These are phyloP conservation scores for Lotus japonicus DNA, from an alignment of 306 rosid species.

Conservation along the genomic window DNA sequence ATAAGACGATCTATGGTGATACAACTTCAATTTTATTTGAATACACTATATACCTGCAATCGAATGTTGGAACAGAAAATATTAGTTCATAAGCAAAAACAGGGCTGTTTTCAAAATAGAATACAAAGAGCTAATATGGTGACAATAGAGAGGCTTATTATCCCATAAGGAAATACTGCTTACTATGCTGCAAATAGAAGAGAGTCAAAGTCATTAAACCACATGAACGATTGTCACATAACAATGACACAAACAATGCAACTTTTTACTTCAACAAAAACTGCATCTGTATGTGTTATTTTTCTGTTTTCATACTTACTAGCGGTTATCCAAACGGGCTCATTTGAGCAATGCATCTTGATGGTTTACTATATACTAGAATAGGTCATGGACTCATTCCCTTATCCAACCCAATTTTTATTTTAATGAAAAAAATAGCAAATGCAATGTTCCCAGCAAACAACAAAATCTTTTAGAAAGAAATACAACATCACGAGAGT, in stretches of 20 bases:
- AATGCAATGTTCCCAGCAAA: background rate
- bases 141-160: too few relatives aligned
- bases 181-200: conserved; percentile 18
- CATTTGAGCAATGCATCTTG: too few relatives aligned
- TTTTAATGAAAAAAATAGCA: background rate
- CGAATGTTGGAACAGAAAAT: conserved; percentile 14
- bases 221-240: background rate
- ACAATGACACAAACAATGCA: background rate
- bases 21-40: conserved; percentile 34
- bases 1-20: conserved; percentile 29
- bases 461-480: background rate
- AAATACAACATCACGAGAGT: background rate
- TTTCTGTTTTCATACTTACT: too few relatives aligned
- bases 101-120: background rate
- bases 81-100: conserved; percentile 14
- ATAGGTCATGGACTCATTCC: background rate
- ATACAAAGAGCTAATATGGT: background rate
- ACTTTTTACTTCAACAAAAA: too few relatives aligned
- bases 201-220: background rate
- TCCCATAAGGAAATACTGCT: background rate
- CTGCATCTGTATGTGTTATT: too few relatives aligned
- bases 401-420: background rate
- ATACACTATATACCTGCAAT: conserved; percentile 43
- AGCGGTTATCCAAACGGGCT: too few relatives aligned
- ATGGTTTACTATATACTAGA: background rate